Evolutionary conservation across 768 basidiomycete species (phyloP).

Genomic region (Hirschioporus abietinus): DNA sequence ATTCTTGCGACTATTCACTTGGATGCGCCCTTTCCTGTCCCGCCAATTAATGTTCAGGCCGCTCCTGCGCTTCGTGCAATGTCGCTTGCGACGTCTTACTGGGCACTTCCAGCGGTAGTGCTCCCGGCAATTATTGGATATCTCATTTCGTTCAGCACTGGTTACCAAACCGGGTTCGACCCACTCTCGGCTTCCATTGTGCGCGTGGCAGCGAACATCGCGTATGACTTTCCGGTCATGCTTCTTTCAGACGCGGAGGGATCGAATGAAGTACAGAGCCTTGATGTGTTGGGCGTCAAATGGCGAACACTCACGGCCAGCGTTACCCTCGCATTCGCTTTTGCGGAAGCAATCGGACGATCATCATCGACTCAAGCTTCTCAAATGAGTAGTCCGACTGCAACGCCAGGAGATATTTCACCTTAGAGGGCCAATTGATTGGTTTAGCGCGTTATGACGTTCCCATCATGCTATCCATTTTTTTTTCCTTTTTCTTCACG

Average conservation of each 20-base stretch:
- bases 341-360: conserved; percentile 57
- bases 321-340: conserved; percentile 57
- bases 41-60: conserved; percentile 41
- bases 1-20: conserved; percentile 38
- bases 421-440: background rate
- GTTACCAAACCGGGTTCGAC: conserved; percentile 35
- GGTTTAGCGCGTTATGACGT: background rate
- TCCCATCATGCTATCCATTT: background rate
- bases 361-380: background rate
- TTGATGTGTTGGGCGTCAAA: conserved; percentile 50
- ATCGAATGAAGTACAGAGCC: conserved; percentile 25
- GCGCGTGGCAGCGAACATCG: conserved; percentile 54
- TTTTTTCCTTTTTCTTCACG: background rate
- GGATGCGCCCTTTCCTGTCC: conserved; percentile 35
- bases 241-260: background rate
- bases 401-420: background rate
- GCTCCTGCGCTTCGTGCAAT: conserved; percentile 46
- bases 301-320: conserved; percentile 53
- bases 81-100: conserved; percentile 38
- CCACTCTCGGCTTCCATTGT: conserved; percentile 60
- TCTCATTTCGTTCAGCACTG: conserved; percentile 49
- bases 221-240: conserved; percentile 41
- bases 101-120: conserved; percentile 57
- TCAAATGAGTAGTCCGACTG: background rate
- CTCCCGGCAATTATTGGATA: conserved; percentile 53